phyloP scores from a whole-genome alignment of 2,329 filamentous ascomycete species.

The Sclerotinia trifoliorum region DNA sequence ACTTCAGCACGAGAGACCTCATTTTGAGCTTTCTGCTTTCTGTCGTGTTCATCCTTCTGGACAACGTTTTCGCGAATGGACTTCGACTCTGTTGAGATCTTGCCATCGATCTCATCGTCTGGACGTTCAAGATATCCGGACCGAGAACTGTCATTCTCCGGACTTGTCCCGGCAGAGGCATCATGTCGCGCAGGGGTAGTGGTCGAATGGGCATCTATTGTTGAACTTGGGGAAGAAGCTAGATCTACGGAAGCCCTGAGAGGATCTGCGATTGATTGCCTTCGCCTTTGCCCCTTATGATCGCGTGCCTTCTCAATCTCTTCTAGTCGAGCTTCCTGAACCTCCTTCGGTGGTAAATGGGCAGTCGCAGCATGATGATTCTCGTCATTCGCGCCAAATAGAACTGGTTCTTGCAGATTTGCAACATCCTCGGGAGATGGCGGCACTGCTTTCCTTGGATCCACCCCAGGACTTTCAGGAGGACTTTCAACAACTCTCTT shows the following conservation, averaged over 20 bases:
- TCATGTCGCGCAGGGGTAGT: constrained; percentile 69
- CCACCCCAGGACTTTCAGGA: constrained; percentile 38
- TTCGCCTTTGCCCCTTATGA: constrained; percentile 35
- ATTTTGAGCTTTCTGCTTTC: constrained; percentile 33
- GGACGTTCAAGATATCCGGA: constrained; percentile 49
- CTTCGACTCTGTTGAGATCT: constrained; percentile 39
- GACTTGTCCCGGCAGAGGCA: constrained; percentile 71
- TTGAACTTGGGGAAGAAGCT: constrained; percentile 61
- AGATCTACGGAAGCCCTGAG: constrained; percentile 46
- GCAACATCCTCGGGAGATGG: constrained; percentile 41
- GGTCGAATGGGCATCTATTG: constrained; percentile 65
- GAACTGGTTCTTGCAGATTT: constrained; percentile 35
- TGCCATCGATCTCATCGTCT: constrained; percentile 47
- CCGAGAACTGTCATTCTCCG: constrained; percentile 63
- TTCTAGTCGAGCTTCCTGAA: constrained; percentile 45
- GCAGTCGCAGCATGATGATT: constrained; percentile 39
- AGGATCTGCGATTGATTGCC: constrained; percentile 42
- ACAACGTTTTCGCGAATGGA: constrained; percentile 35
- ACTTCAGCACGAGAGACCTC: constrained; percentile 44
- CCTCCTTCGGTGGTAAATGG: constrained; percentile 50
- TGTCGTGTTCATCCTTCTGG: constrained; percentile 41
- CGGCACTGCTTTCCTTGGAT: constrained; percentile 38
- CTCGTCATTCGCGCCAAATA: constrained; percentile 31
- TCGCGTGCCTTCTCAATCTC: constrained; percentile 42
- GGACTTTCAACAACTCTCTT: constrained; percentile 32